Evolutionary conservation across 768 basidiomycete species (phyloP).

Genomic region (Amanita rimosa): DNA sequence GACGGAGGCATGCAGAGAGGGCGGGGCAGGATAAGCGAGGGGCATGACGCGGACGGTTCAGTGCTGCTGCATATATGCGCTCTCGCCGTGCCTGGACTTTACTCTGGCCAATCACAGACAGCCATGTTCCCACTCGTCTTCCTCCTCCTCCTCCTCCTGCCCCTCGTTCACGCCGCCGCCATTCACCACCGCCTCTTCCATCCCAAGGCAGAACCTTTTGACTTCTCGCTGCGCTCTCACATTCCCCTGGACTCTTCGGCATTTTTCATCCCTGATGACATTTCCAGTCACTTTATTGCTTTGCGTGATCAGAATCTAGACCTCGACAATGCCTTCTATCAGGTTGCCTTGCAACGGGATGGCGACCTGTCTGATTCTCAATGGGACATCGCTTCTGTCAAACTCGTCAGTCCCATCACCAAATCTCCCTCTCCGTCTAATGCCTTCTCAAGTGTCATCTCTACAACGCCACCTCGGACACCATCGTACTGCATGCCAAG

Average conservation of each 20-base stretch:
- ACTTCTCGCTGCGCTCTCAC: constrained; percentile 32
- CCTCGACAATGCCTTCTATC: constrained; percentile 43
- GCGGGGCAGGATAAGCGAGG: constrained; percentile 17
- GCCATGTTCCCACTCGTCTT: constrained; percentile 8
- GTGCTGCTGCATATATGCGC: neutral
- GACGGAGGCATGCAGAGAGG: constrained; percentile 36
- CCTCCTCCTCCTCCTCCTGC: constrained; percentile 11
- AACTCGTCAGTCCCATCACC: constrained; percentile 32
- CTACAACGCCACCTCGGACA: constrained; percentile 37
- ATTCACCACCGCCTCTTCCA: constrained; percentile 39
- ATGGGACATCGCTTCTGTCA: constrained; percentile 53
- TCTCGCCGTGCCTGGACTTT: constrained; percentile 13
- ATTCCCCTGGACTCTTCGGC: constrained; percentile 24
- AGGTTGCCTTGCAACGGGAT: constrained; percentile 52
- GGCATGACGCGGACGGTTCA: constrained; percentile 5
- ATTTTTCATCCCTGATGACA: constrained; percentile 28
- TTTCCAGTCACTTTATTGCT: constrained; percentile 29
- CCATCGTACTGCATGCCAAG: constrained; percentile 44
- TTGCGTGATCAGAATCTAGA: constrained; percentile 22
- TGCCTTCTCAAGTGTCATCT: constrained; percentile 54
- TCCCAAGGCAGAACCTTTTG: constrained; percentile 25
- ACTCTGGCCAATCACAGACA: constrained; percentile 14
- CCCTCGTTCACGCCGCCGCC: constrained; percentile 10
- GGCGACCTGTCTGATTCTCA: constrained; percentile 28
- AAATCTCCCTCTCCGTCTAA: constrained; percentile 5